Base-by-base conservation (phyloP, 805 yeast genomes). In the Metschnikowia santaceciliae region DNA sequence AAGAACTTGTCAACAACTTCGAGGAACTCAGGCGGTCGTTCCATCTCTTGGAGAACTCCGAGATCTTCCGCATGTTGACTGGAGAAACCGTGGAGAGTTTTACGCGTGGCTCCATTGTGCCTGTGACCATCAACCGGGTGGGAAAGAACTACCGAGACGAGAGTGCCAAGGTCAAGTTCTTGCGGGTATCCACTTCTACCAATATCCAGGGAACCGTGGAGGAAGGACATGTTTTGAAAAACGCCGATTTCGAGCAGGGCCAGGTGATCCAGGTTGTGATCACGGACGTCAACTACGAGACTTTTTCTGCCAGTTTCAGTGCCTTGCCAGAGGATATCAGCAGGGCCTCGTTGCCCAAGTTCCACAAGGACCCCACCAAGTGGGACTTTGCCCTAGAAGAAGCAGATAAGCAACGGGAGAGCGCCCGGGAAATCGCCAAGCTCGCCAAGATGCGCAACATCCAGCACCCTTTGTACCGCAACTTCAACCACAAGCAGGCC, bases 201-300 rank as follows among this genome's bases (percentile, higher is more conserved):
- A 62, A 76, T 52, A 66, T 73, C 68, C 76, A 55, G 64, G 78
- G 71, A 64, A 69, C 56, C 66, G 71, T 65, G 56, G 80, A 62
- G 66, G 81, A 67, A 68, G 78, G 59, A 61, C 79, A 49, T 66
- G 76, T 62, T 46, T 74, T 74, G 68, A 76, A 55, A 54, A 79
- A 55, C 69, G 70, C 67, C 66, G 77, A 65, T 65, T 74, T 64
- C 41, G 60, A 61, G 13, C 75, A 70, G 50, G 92, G 92, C 2
- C 96, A 89, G 69, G 91, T 97, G 0, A 83, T 91, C 22, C 94
- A 87, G 58, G 97, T 92, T 2, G 90, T 83, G 41, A 79, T 94
- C 22, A 64, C 82, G 51, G 80, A 75, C 23, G 82, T 89, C 37
- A 86, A 86, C 65, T 88, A 88, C 68, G 84, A 79, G n/a, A 75